A percentile compares a stretch with the other conserved stretches of the same genome.
phyloP scores from a whole-genome alignment of 2,329 filamentous ascomycete species.

The Epichloe coenophiala region DNA sequence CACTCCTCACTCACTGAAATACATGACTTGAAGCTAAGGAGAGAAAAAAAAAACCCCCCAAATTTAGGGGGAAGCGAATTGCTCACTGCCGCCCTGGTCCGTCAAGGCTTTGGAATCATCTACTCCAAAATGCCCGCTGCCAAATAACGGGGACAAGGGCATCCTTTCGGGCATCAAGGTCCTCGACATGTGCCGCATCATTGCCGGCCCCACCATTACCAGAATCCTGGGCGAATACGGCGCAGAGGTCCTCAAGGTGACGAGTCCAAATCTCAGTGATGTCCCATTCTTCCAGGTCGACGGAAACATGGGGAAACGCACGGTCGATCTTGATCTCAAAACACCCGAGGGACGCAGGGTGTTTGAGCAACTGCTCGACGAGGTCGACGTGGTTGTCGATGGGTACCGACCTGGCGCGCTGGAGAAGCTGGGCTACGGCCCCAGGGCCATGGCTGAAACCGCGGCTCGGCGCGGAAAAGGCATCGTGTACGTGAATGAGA shows the following conservation, averaged over 20 bases:
- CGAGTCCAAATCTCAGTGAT: conserved; percentile 52
- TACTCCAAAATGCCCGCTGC: conserved; percentile 33
- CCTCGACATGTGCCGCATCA: conserved; percentile 61
- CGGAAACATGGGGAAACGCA: conserved; percentile 58
- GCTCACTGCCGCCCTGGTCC: conserved; percentile 30
- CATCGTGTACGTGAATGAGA: conserved; percentile 55
- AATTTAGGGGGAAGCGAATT: conserved; percentile 24
- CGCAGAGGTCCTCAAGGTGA: conserved; percentile 60
- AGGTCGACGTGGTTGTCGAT: conserved; percentile 52
- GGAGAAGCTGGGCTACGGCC: conserved; percentile 49
- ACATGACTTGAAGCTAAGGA: too few relatives aligned
- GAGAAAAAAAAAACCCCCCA: conserved; percentile 8
- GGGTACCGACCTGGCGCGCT: conserved; percentile 57
- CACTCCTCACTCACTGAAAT: too few relatives aligned
- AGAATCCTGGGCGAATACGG: conserved; percentile 63
- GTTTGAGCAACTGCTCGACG: conserved; percentile 46
- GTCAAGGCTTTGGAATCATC: conserved; percentile 35
- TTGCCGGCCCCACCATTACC: conserved; percentile 61
- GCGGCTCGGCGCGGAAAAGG: conserved; percentile 44
- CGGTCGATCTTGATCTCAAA: conserved; percentile 50
- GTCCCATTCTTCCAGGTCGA: conserved; percentile 62
- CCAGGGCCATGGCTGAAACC: conserved; percentile 36
- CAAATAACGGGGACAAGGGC: conserved; percentile 10
- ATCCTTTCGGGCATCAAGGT: conserved; percentile 52
- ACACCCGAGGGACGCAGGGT: conserved; percentile 32